Base-by-base conservation (phyloP, 768 basidiomycete species). In the Serpula lacrymans region DNA sequence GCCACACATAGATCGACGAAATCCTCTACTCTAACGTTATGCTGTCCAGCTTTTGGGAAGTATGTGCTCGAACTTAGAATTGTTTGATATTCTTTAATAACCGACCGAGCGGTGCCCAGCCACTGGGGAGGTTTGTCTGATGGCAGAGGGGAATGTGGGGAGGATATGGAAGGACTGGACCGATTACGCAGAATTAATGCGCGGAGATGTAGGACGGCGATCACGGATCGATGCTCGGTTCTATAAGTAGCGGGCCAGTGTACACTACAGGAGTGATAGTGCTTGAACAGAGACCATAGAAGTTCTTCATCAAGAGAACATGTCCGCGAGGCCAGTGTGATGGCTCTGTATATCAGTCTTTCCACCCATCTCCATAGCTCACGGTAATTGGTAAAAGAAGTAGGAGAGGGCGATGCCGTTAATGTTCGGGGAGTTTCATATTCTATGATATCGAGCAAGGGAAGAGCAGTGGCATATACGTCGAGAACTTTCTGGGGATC, bases 341-440 rank as follows among this genome's bases (percentile, higher is more conserved):
- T 72, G 2, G 81, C 82, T n/a, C 93, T 77, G 69, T 87, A 86
- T n/a, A 93, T 66, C 17, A 89, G 70, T 14, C 81, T 73, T 51
- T 95, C 90, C 3, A 78, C 70, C 87, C 88, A 93, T 36, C 91
- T 73, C 72, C 89, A 92, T 8, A 94, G 70, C 52, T 97, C 93
- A 6, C 85, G 83, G 41, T 86, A 80, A 33, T 74, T 74, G 3
- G 65, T 57, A 51, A 91, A 91, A 4, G 80, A 70, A 2, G 74
- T 63, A 65, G 22, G 55, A 42, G 38, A 55, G 37, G 49, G 57
- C 49, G 11, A 62, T 48, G 41, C 48, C 36, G 50, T 54, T 20
- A 54, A 58, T 28, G 61, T 40, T 25, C 51, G 59, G 13, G 67
- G 65, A 23, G 80, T 71, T 42, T 79, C 77, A 25, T 67, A 59